Evolutionary conservation across 2,329 filamentous ascomycete genomes (phyloP).

Genomic region (Colletotrichum somersetense): DNA sequence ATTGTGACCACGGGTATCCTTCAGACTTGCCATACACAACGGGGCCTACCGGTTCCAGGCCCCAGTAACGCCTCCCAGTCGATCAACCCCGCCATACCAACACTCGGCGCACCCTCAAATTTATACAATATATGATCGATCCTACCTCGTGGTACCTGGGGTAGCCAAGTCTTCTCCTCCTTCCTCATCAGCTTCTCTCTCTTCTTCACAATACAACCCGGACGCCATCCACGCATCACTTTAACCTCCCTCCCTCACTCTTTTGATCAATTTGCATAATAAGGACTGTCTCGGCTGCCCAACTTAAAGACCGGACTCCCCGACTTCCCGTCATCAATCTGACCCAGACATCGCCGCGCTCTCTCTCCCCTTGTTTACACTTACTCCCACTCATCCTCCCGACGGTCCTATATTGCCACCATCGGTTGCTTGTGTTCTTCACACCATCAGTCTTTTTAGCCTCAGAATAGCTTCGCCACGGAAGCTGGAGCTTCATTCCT

Average conservation of each 20-base stretch:
- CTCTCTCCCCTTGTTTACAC: not conserved
- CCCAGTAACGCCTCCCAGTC: constrained; percentile 49
- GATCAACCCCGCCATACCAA: constrained; percentile 57
- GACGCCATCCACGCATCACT: constrained; percentile 33
- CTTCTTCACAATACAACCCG: constrained; percentile 43
- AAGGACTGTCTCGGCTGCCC: constrained; percentile 26
- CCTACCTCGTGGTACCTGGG: constrained; percentile 46
- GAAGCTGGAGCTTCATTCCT: constrained; percentile 10
- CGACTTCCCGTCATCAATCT: constrained; percentile 28
- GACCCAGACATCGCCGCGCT: not conserved
- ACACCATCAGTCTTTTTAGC: not conserved
- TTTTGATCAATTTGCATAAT: constrained; percentile 35
- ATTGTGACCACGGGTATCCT: no score
- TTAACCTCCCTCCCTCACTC: not conserved
- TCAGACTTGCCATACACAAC: constrained; percentile 55
- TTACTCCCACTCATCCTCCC: constrained; percentile 24
- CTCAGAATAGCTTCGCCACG: not conserved
- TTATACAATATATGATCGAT: constrained; percentile 53
- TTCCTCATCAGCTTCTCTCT: constrained; percentile 45
- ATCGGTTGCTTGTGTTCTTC: constrained; percentile 1
- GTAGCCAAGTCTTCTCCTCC: constrained; percentile 43
- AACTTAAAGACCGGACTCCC: constrained; percentile 24
- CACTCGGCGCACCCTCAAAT: constrained; percentile 52
- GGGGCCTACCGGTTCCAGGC: constrained; percentile 54
- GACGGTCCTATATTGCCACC: constrained; percentile 7